Conservation (phyloP, 1,284 basidiomycete species). For the Sanghuangporus weigelae region DNA sequence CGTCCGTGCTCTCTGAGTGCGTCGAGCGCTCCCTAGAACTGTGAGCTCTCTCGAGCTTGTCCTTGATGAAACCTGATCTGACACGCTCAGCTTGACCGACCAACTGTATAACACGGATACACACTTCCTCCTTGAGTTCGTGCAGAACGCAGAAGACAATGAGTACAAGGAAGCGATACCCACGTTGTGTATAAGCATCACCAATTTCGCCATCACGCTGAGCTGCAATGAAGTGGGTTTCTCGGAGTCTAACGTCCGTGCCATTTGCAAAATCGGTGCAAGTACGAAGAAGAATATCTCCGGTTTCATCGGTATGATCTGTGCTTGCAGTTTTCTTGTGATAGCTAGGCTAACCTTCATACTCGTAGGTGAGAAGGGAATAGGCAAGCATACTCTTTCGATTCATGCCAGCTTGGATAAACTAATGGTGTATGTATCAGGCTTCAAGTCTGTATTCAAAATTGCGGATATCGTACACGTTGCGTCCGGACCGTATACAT, state of each 20-base stretch:
- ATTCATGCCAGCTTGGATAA: background rate
- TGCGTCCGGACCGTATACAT: conserved; percentile 20
- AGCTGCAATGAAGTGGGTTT: conserved; percentile 25
- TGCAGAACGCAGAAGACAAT: conserved; percentile 27
- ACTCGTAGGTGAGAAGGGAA: background rate
- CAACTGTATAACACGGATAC: conserved; percentile 24
- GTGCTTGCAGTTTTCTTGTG: background rate
- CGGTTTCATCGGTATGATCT: conserved; percentile 24
- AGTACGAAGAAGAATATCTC: conserved; percentile 23
- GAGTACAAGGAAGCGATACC: conserved; percentile 18
- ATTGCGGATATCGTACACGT: conserved; percentile 23
- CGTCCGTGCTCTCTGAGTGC: background rate
- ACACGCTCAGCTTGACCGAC: conserved; percentile 19
- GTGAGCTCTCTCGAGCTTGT: background rate
- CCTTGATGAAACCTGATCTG: background rate
- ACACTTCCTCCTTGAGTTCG: conserved; percentile 25
- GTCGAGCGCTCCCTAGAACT: background rate
- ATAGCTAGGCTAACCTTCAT: background rate
- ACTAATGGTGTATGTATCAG: conserved; percentile 15
- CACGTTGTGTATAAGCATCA: conserved; percentile 17
- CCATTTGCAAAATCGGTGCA: conserved; percentile 23
- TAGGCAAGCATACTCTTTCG: background rate
- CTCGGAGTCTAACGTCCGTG: conserved; percentile 20
- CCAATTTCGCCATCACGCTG: conserved; percentile 14
- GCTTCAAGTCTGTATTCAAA: conserved; percentile 26